Percentiles rank a stretch among this genome's conserved stretches.
Evolutionary conservation across 495 filamentous ascomycete genomes (phyloP).

Genomic region (Annulohypoxylon maeteangense): DNA sequence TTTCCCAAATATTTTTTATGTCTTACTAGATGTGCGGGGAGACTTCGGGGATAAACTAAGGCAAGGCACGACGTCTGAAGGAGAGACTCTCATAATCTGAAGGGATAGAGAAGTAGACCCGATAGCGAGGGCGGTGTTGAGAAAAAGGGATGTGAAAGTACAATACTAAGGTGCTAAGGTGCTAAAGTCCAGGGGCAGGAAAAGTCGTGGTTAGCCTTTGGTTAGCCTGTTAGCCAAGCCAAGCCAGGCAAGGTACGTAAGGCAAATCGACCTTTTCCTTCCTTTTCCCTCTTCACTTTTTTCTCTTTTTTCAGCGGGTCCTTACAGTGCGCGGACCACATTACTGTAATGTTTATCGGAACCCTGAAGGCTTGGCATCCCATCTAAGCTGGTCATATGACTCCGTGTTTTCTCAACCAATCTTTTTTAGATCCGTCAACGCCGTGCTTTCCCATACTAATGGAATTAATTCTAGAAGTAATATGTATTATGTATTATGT

Average conservation of each 20-base stretch:
- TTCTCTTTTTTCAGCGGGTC: conserved; percentile 20
- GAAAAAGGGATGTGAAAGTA: conserved; percentile 19
- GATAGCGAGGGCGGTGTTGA: conserved; percentile 4
- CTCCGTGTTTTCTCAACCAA: conserved; percentile 15
- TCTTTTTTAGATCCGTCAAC: conserved; percentile 6
- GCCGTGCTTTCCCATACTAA: too few species aligned
- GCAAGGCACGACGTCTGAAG: conserved; percentile 34
- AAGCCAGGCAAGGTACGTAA: conserved; percentile 11
- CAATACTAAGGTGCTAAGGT: neutral
- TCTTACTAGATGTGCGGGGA: conserved; percentile 27
- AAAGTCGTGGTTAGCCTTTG: conserved; percentile 10
- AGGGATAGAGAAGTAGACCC: conserved; percentile 11
- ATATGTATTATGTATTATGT: too few species aligned
- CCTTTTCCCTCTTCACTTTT: conserved; percentile 14
- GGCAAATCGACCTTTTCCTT: conserved; percentile 13
- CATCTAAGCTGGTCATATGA: conserved; percentile 30
- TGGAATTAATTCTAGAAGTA: conserved; percentile 3
- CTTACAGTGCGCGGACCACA: conserved; percentile 22
- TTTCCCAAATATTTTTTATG: conserved; percentile 12
- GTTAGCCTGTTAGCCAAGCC: conserved; percentile 1
- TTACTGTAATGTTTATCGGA: conserved; percentile 12
- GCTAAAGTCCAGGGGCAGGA: conserved; percentile 23
- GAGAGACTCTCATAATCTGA: conserved; percentile 17
- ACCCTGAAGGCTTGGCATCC: conserved; percentile 31
- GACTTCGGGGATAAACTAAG: conserved; percentile 21